Conservation (phyloP, 768 basidiomycete genomes). For the Hortiboletus campestris region DNA sequence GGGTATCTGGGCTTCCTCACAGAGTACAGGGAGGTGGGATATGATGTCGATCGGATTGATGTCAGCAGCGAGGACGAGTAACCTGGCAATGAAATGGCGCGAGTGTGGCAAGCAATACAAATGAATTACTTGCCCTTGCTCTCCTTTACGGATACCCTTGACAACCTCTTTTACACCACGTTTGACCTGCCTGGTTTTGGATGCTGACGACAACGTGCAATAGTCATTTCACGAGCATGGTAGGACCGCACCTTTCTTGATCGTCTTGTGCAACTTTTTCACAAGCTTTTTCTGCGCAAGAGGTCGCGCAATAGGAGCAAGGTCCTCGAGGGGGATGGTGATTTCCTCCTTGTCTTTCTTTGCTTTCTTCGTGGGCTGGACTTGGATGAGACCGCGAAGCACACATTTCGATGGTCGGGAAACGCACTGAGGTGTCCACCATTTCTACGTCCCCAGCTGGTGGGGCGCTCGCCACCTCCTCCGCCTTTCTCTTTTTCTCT, state of each 20-base stretch:
- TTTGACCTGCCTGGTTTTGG: slow-evolving; percentile 93
- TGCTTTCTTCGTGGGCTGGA: slow-evolving; percentile 51
- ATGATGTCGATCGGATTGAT: slow-evolving; percentile 99
- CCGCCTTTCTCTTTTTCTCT: slow-evolving; percentile 62
- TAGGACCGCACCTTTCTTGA: slow-evolving; percentile 72
- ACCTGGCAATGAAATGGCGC: slow-evolving; percentile 39
- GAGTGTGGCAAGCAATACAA: not conserved
- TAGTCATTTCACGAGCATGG: not conserved
- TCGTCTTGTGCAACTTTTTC: slow-evolving; percentile 92
- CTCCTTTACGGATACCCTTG: slow-evolving; percentile 95
- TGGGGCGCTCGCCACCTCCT: slow-evolving; percentile 23
- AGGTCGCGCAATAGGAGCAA: slow-evolving; percentile 93
- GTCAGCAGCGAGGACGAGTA: slow-evolving; percentile 92
- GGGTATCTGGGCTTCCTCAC: slow-evolving; percentile 90
- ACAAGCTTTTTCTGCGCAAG: slow-evolving; percentile 90
- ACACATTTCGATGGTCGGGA: slow-evolving; percentile 27
- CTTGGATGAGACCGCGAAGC: slow-evolving; percentile 15
- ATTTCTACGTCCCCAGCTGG: slow-evolving; percentile 48
- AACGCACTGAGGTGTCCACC: slow-evolving; percentile 37
- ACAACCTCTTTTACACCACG: slow-evolving; percentile 98
- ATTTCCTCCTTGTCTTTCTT: slow-evolving; percentile 64
- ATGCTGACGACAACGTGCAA: slow-evolving; percentile 50
- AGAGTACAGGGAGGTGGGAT: slow-evolving; percentile 90
- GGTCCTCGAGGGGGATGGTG: slow-evolving; percentile 69
- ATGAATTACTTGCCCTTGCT: slow-evolving; percentile 73